phyloP scores from a whole-genome alignment of 164 flowering plant species.

The Vitis amurensis region DNA sequence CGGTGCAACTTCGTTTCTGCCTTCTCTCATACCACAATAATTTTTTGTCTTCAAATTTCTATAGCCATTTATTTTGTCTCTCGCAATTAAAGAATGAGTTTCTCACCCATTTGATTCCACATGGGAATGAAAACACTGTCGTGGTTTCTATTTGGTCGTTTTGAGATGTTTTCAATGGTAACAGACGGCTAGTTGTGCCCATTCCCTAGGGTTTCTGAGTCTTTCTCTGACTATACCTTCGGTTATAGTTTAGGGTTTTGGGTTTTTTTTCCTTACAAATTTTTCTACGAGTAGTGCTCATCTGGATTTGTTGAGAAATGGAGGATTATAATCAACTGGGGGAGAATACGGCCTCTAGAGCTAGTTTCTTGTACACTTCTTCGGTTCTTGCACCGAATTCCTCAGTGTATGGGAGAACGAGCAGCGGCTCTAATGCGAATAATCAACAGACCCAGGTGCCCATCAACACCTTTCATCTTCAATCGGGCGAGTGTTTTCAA shows the following conservation, averaged over 20 bases:
- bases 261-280: not conserved
- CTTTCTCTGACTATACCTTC: not conserved
- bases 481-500: conserved; percentile 33
- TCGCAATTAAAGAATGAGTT: too few relatives aligned
- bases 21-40: too few relatives aligned
- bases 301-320: conserved; percentile 28
- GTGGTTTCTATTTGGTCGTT: not conserved
- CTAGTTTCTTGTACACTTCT: conserved; percentile 46
- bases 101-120: not conserved
- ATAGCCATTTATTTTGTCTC: too few relatives aligned
- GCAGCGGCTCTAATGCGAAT: conserved; percentile 22
- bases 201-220: conserved; percentile 23
- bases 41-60: too few relatives aligned
- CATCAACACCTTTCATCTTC: conserved; percentile 36
- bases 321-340: conserved; percentile 49
- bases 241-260: conserved; percentile 25
- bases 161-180: too few relatives aligned
- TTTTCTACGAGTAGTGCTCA: not conserved
- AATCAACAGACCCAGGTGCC: conserved; percentile 23
- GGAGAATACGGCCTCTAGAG: conserved; percentile 37
- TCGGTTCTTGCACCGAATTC: conserved; percentile 33
- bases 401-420: conserved; percentile 35
- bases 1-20: too few relatives aligned
- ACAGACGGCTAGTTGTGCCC: not conserved
- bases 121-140: not conserved